These are phyloP conservation scores for Parasitella parasitica DNA, from an alignment of 371 early-diverging fungal genomes.

Conservation along the genomic window DNA sequence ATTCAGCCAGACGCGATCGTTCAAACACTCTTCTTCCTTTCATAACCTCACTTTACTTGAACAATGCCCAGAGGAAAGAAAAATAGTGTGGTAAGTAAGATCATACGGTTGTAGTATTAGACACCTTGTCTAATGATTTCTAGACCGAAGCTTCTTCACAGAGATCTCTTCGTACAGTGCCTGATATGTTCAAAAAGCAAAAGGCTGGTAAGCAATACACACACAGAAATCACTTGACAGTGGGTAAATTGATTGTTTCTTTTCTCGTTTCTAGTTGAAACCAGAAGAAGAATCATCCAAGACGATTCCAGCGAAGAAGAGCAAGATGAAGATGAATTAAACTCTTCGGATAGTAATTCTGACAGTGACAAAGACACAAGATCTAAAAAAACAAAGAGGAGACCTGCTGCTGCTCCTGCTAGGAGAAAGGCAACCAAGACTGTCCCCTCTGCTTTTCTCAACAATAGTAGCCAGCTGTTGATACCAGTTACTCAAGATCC, in stretches of 20 bases:
- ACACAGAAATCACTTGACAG: neutral
- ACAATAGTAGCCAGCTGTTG: conserved; percentile 33
- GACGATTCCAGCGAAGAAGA: conserved; percentile 3
- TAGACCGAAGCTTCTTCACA: conserved; percentile 5
- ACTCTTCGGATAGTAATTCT: conserved; percentile 21
- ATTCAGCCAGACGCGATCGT: neutral
- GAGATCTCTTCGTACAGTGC: conserved; percentile 22
- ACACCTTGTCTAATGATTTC: neutral
- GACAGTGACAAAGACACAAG: conserved; percentile 10
- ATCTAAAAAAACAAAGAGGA: conserved; percentile 1
- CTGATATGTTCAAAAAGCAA: conserved; percentile 30
- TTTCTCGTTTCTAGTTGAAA: neutral
- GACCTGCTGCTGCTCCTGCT: neutral
- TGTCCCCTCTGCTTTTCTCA: conserved; percentile 9
- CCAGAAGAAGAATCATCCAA: neutral
- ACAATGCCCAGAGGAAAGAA: neutral
- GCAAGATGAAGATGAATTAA: conserved; percentile 23
- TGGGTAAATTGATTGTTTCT: neutral
- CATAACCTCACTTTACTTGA: neutral
- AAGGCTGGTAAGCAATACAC: conserved; percentile 6
- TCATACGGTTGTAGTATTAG: neutral
- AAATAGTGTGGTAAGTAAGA: neutral
- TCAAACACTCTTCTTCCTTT: neutral
- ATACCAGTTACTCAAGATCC: conserved; percentile 24
- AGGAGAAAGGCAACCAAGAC: conserved; percentile 5